These are phyloP conservation scores for Candida argentea DNA, from an alignment of 805 yeast species.

Conservation along the genomic window DNA sequence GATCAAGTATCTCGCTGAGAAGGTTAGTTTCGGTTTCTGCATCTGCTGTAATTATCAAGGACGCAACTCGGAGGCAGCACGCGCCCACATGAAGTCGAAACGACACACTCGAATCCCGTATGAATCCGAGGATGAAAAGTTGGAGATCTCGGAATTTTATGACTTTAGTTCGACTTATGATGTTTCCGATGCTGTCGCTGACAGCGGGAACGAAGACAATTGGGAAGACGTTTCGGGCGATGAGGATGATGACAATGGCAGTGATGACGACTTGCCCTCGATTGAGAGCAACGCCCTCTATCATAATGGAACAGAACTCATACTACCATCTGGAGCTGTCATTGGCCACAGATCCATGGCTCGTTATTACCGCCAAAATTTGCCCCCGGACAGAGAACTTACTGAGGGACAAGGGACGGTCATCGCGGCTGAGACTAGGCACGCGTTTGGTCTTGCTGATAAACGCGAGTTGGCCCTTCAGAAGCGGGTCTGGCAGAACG, in stretches of 20 bases:
- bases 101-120: constrained; percentile 86
- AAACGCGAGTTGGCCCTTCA: constrained; percentile 29
- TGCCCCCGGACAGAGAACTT: constrained; percentile 32
- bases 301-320: constrained; percentile 28
- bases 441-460: constrained; percentile 31
- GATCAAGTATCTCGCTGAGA: constrained; percentile 65
- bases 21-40: constrained; percentile 77
- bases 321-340: constrained; percentile 32
- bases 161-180: constrained; percentile 66
- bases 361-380: constrained; percentile 33
- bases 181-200: constrained; percentile 8
- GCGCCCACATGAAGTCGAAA: constrained; percentile 80
- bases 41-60: constrained; percentile 79
- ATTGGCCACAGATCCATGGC: constrained; percentile 34
- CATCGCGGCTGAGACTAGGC: constrained; percentile 43
- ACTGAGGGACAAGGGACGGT: constrained; percentile 40
- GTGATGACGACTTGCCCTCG: constrained; percentile 18
- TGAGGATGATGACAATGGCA: constrained; percentile 13
- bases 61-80: constrained; percentile 69
- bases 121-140: constrained; percentile 69
- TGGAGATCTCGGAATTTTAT: constrained; percentile 70
- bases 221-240: constrained; percentile 32
- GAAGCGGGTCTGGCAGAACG: constrained; percentile 54
- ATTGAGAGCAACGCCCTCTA: constrained; percentile 18
- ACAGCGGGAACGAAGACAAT: constrained; percentile 14